Evolutionary conservation across 2,329 filamentous ascomycete genomes (phyloP), one percentile per base, ranked within the genome.

Genomic region (Mollisia scopiformis): DNA sequence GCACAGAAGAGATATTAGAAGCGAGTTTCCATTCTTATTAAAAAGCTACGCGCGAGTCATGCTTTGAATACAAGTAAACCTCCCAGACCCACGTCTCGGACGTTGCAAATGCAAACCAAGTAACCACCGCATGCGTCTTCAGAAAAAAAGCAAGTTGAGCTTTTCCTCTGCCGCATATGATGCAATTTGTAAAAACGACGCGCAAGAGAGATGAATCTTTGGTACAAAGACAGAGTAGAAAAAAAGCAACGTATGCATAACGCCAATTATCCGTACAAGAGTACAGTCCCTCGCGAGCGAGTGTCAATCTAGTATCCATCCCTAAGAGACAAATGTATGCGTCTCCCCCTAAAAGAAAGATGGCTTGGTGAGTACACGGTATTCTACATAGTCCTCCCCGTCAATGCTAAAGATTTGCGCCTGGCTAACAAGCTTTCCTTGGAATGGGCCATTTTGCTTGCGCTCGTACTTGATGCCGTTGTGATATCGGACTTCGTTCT

Each of bases 311-410:
- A 47, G 25, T 47, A 16, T 28, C 43, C 21, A 27, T 16, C 21
- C 39, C 43, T 28, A 27, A 11, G 21, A 47, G 16, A 13, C 4
- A 27, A 6, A 13, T 27, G 11, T 27, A 7, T 11, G 21, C 43
- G 37, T 5, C n/a, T n/a, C 37, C n/a, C n/a, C 35, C 28, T 49
- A 54, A n/a, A 50, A 88, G 68, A 88, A 88, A 0, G 79, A 82
- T 0, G 85, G 84, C 74, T 87, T 88, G 1, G 83, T 87, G 27
- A 89, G 79, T 1, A 89, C 84, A 1, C 86, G 81, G 65, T 88
- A 88, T 71, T 88, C 86, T 33, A 89, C 85, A 62, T 86, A 89
- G 64, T 88, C 86, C 70, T 88, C 86, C 23, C 85, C 86, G 61
- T 88, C 85, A 61, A 89, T 88, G 51, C 77, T 87, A 67, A 88